Conservation (phyloP, 2,329 filamentous ascomycete genomes). For the Trichophyton mentagrophytes region DNA sequence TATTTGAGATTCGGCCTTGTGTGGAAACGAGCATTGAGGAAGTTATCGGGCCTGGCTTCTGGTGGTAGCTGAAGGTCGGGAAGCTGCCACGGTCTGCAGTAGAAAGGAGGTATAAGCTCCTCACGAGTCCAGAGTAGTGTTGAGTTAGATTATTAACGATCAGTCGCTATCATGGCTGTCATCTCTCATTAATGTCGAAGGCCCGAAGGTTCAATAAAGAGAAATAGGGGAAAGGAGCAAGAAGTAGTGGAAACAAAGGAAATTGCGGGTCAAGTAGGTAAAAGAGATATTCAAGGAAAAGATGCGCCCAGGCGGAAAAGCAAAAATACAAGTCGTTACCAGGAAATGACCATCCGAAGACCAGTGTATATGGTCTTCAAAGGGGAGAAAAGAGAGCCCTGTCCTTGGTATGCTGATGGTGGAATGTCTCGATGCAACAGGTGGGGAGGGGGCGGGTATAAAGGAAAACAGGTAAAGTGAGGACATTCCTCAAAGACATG, state of each 20-base stretch:
- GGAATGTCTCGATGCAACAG: background rate
- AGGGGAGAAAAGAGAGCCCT: no score
- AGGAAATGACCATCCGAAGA: background rate
- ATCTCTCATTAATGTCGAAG: slow-evolving; percentile 1
- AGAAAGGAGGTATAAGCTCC: background rate
- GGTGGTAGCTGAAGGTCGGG: background rate
- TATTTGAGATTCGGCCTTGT: background rate
- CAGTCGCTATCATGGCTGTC: slow-evolving; percentile 1
- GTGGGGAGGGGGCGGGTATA: background rate
- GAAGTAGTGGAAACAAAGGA: background rate
- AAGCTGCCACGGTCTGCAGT: background rate
- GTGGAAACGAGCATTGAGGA: background rate
- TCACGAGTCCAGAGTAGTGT: background rate
- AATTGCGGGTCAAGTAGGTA: background rate
- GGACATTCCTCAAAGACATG: background rate
- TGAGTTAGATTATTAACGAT: slow-evolving; percentile 2
- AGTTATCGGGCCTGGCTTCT: background rate
- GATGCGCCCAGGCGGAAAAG: background rate
- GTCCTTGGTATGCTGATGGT: background rate
- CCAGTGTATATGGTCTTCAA: background rate
- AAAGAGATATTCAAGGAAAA: background rate
- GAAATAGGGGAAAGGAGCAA: no score
- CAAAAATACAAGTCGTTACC: slow-evolving; percentile 2
- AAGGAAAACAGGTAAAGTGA: background rate
- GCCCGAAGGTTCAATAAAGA: background rate